phyloP scores from a whole-genome alignment of 345 rosid genomes.

The Cochlearia excelsa region DNA sequence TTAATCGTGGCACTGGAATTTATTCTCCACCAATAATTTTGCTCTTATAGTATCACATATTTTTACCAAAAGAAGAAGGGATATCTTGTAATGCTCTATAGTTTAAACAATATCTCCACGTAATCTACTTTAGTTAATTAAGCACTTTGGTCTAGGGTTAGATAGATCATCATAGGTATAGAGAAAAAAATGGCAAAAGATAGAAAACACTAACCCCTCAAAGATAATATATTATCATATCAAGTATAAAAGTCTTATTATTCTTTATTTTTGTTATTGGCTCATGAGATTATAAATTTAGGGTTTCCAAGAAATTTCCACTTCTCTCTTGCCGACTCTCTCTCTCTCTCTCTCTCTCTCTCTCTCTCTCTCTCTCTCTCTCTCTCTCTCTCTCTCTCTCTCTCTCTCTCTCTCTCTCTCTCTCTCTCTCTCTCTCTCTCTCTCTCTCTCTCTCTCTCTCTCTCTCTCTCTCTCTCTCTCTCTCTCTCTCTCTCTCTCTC shows the following conservation, averaged over 20 bases:
- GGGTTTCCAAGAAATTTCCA: constrained; percentile 43
- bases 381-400: constrained; percentile 15
- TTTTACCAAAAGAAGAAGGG: constrained; percentile 66
- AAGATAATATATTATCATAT: constrained; percentile 3
- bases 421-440: constrained; percentile 22
- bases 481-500: constrained; percentile 18
- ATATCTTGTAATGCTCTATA: constrained; percentile 42
- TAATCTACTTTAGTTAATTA: constrained; percentile 8
- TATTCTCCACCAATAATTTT: constrained; percentile 36
- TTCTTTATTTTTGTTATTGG: constrained; percentile 14
- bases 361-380: constrained; percentile 16
- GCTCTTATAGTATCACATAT: constrained; percentile 7
- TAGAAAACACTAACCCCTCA: constrained; percentile 8
- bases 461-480: constrained; percentile 24
- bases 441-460: constrained; percentile 10
- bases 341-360: constrained; percentile 10
- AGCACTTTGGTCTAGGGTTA: constrained; percentile 36
- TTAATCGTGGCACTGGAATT: constrained; percentile 27
- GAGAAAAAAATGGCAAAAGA: constrained; percentile 14
- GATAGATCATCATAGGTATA: constrained; percentile 18
- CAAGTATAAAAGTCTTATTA: constrained; percentile 3
- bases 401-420: constrained; percentile 16
- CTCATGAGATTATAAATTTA: constrained; percentile 37
- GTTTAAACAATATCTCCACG: neutral
- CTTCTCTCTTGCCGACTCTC: constrained; percentile 26